phyloP scores from a whole-genome alignment of 176 grass and related monocot genomes.

The Ensete glaucum region DNA sequence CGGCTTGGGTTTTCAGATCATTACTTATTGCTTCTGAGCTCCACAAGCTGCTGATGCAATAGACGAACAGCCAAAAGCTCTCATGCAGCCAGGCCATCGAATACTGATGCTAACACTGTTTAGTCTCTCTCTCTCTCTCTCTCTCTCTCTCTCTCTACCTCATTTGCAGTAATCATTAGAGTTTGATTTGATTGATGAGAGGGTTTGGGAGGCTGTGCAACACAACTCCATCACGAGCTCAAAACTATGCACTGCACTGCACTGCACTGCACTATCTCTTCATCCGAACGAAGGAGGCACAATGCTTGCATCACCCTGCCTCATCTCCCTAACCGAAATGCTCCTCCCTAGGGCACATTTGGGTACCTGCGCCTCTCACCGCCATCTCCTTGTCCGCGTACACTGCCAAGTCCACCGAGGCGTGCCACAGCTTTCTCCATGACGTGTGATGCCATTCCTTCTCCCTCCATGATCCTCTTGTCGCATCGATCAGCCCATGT shows the following conservation, averaged over 20 bases:
- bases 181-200: constrained; percentile 12
- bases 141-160: neutral
- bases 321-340: neutral
- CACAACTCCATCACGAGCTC: no score
- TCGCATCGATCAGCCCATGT: no score
- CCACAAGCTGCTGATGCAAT: no score
- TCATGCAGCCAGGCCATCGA: no score
- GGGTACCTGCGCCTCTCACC: neutral
- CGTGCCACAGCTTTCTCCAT: no score
- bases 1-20: no score
- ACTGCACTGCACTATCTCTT: no score
- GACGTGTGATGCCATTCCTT: no score
- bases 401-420: neutral
- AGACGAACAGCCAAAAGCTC: no score
- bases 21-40: no score
- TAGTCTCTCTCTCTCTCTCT: neutral
- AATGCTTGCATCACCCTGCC: neutral
- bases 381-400: neutral
- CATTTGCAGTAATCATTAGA: constrained; percentile 1
- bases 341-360: neutral
- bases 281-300: neutral
- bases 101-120: neutral
- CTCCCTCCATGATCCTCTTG: no score
- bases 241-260: no score
- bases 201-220: neutral